Evolutionary conservation across 495 filamentous ascomycete genomes (phyloP).

Genomic region (Penicillium coprophilum): DNA sequence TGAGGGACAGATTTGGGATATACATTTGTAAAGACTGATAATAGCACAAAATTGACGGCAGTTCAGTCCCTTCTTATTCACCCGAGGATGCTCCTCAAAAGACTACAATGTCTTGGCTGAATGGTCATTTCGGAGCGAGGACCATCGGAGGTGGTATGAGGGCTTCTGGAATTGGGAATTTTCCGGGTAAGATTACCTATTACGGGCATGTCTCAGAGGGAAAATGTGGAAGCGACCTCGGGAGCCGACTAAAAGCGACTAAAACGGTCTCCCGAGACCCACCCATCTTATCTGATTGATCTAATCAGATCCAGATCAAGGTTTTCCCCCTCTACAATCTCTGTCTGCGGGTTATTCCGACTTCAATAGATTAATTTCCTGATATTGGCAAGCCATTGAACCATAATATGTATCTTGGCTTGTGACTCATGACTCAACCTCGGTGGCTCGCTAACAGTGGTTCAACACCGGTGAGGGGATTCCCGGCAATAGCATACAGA

Average conservation of each 20-base stretch:
- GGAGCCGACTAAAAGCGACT: neutral
- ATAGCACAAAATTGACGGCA: neutral
- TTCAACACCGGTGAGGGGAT: neutral
- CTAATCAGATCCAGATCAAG: neutral
- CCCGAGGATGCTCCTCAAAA: neutral
- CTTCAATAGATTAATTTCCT: neutral
- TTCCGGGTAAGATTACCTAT: neutral
- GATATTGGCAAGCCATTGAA: neutral
- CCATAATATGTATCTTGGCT: neutral
- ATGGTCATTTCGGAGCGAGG: neutral
- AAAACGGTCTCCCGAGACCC: neutral
- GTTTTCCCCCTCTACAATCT: neutral
- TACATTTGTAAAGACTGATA: neutral
- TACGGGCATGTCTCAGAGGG: neutral
- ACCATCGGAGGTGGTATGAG: neutral
- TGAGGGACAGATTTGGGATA: neutral
- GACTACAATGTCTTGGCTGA: neutral
- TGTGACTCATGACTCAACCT: neutral
- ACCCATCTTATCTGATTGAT: slow-evolving; percentile 2
- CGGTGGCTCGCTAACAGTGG: neutral
- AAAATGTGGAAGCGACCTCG: neutral
- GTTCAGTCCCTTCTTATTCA: neutral
- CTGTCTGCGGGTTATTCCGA: neutral
- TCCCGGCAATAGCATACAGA: neutral
- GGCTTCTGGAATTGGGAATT: neutral